Percentiles rank a stretch among this genome's conserved stretches.
These are phyloP conservation scores for Taphrina sp. DNA, from an alignment of 1,139 yeast genomes.

Conservation along the genomic window DNA sequence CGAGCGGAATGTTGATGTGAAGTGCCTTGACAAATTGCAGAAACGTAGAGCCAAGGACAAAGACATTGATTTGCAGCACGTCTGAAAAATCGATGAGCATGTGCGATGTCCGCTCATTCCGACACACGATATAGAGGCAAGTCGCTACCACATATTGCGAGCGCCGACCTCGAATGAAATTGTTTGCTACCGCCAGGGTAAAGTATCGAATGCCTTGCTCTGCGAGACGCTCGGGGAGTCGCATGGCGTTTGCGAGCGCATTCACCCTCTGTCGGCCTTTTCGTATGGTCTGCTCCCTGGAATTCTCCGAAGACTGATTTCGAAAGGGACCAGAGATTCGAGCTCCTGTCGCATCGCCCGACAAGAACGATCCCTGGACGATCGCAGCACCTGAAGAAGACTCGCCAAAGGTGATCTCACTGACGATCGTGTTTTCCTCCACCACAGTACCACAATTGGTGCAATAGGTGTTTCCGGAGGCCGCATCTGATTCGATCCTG, in stretches of 20 bases:
- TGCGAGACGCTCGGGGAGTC: conserved; percentile 77
- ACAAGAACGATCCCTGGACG: conserved; percentile 91
- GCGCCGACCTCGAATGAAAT: conserved; percentile 92
- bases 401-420: conserved; percentile 93
- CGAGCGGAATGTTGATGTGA: conserved; percentile 72
- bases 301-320: conserved; percentile 54
- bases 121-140: conserved; percentile 89
- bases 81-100: conserved; percentile 95
- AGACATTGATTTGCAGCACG: conserved; percentile 83
- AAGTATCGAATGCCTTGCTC: conserved; percentile 90
- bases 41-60: conserved; percentile 92
- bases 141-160: conserved; percentile 95
- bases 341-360: conserved; percentile 80
- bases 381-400: conserved; percentile 90
- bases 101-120: conserved; percentile 85
- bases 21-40: conserved; percentile 81
- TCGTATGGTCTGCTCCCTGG: conserved; percentile 71
- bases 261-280: conserved; percentile 25
- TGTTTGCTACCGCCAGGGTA: conserved; percentile 74
- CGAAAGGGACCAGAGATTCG: conserved; percentile 54
- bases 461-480: conserved; percentile 55
- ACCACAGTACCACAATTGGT: conserved; percentile 77
- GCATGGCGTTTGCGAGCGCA: conserved; percentile 73
- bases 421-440: conserved; percentile 90
- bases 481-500: conserved; percentile 24